Evolutionary conservation across 2,329 filamentous ascomycete genomes (phyloP).

Genomic region (Hysterium pulicare): DNA sequence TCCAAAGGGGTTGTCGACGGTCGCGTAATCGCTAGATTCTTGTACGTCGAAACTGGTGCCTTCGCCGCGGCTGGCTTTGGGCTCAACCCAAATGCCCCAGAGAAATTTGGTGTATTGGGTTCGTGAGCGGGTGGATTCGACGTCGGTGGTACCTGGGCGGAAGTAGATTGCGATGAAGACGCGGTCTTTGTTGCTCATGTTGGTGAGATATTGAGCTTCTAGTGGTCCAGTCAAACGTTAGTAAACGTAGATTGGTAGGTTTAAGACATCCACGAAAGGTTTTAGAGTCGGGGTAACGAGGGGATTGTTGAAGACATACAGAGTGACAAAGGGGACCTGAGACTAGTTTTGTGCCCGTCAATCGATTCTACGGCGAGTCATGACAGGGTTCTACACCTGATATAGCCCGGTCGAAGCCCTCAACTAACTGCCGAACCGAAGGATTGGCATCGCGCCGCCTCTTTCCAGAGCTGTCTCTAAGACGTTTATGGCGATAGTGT

Average conservation of each 20-base stretch:
- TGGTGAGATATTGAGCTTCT: not conserved
- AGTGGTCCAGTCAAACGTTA: no score
- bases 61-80: slow-evolving; percentile 10
- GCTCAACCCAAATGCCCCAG: slow-evolving; percentile 19
- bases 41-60: slow-evolving; percentile 14
- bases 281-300: not conserved
- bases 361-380: not conserved
- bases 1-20: slow-evolving; percentile 11
- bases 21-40: slow-evolving; percentile 8
- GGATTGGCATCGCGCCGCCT: not conserved
- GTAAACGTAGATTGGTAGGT: no score
- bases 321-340: no score
- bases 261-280: no score
- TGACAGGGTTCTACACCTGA: not conserved
- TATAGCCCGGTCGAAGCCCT: not conserved
- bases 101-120: slow-evolving; percentile 7
- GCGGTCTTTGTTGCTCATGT: slow-evolving; percentile 15
- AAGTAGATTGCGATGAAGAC: slow-evolving; percentile 15
- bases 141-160: slow-evolving; percentile 6
- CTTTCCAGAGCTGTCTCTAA: no score
- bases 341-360: not conserved
- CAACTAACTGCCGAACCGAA: not conserved
- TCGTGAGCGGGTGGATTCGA: slow-evolving; percentile 4
- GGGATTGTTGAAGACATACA: not conserved
- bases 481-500: no score